Evolutionary conservation across 1,284 basidiomycete species (phyloP), one percentile per base, ranked within the genome.

Genomic region (Malassezia caprae): DNA sequence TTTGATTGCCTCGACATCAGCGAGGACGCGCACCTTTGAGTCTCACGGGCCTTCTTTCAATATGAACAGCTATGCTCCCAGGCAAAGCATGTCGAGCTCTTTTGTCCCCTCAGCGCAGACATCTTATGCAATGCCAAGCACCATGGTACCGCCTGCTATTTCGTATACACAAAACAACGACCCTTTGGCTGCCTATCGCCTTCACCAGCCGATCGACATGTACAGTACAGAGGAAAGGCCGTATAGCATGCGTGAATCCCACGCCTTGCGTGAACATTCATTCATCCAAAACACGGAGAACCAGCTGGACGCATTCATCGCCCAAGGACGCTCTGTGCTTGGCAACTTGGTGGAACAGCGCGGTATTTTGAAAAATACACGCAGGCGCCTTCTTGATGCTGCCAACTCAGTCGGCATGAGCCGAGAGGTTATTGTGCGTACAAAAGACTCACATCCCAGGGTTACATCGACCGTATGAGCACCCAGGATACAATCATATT

Each of bases 401-500:
- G 72, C 69, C 2, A 70, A 72, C 15, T 72, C 70, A 3, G 46
- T 74, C 13, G 72, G 72, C 4, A 46, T 74, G 15, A 73, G 70
- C 40, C 58, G 72, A 41, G 64, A 73, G 41, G 64, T 74, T 23
- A 74, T 74, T 40, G 56, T 61, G 24, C 45, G 53, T 53, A 17
- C 13, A 1, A 15, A 21, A 17, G 19, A 21, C 40, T 46, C 11
- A 26, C 26, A 39, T 12, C 8, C 4, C 19, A 59, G 56, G 67
- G 68, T 11, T 70, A 68, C 41, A 73, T 74, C 52, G 72, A 74
- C 51, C 58, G 72, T 31, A 61, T 69, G 40, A 67, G 63, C 40
- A 69, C 68, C 8, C 72, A 74, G 53, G 72, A 74, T 52, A 72
- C 67, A 48, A 61, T 72, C 47, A 64, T 74, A 43, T 73, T 74